Evolutionary conservation across 208 protist genomes (phyloP).

Genomic region (Lotmaria passim): DNA sequence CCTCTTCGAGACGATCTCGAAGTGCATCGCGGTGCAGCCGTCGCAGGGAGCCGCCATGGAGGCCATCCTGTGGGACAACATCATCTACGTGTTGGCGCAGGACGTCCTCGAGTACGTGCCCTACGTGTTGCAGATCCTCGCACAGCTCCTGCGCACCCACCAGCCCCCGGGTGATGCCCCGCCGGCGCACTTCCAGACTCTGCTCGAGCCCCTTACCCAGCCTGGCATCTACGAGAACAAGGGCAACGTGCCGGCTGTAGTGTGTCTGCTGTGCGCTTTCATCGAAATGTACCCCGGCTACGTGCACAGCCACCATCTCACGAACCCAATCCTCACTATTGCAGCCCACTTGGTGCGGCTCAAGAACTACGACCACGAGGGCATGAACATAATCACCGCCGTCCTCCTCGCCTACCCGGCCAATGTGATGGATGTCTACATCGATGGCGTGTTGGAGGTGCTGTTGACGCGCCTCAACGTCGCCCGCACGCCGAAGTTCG

Average conservation of each 20-base stretch:
- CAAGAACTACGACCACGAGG: constrained; percentile 93
- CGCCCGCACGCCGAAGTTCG: constrained; percentile 87
- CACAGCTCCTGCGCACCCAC: constrained; percentile 93
- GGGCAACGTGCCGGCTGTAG: constrained; percentile 84
- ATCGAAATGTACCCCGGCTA: constrained; percentile 76
- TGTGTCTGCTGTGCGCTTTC: constrained; percentile 80
- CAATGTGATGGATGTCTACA: constrained; percentile 60
- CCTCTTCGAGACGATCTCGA: constrained; percentile 96
- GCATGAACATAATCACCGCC: constrained; percentile 83
- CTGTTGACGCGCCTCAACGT: constrained; percentile 74
- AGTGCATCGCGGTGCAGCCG: constrained; percentile 79
- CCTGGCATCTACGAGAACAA: constrained; percentile 66
- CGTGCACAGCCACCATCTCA: constrained; percentile 55
- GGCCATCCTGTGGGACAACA: constrained; percentile 77
- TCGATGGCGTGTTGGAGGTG: constrained; percentile 65
- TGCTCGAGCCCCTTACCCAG: constrained; percentile 71
- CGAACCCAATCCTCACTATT: constrained; percentile 68
- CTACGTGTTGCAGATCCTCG: constrained; percentile 96
- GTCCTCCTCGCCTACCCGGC: constrained; percentile 81
- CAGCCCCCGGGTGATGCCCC: constrained; percentile 21
- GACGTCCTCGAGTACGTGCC: constrained; percentile 96
- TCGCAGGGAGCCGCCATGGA: constrained; percentile 73
- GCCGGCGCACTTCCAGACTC: constrained; percentile 49
- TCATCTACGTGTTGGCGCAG: constrained; percentile 87
- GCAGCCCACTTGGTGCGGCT: constrained; percentile 70